Percentiles rank a stretch among this genome's conserved stretches.
These are phyloP conservation scores for Lactarius quietus DNA, from an alignment of 768 basidiomycete genomes.

Conservation along the genomic window DNA sequence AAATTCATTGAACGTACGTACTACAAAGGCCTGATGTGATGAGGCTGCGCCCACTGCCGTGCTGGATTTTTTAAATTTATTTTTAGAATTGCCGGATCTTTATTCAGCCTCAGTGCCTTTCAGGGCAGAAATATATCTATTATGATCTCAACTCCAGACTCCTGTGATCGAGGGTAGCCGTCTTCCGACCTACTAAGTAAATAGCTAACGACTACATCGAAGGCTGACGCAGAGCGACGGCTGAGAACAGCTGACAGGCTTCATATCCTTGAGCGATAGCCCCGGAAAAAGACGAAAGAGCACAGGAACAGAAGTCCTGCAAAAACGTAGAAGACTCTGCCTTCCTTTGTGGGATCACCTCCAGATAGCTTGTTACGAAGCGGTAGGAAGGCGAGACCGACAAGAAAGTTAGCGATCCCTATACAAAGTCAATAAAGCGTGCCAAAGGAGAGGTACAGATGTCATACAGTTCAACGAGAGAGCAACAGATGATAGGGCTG, in stretches of 20 bases:
- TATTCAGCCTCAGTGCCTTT: too few relatives aligned
- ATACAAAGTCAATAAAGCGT: conserved; percentile 8
- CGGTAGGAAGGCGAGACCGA: conserved; percentile 83
- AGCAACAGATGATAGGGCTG: conserved; percentile 32
- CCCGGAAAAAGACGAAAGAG: conserved; percentile 32
- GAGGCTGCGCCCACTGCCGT: too few relatives aligned
- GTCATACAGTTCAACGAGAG: conserved; percentile 29
- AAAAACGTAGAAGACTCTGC: conserved; percentile 89
- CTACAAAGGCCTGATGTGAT: neutral
- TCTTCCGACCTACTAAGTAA: too few relatives aligned
- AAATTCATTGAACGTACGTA: neutral
- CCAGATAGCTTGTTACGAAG: conserved; percentile 70
- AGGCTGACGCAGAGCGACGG: neutral
- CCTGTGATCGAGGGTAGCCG: too few relatives aligned
- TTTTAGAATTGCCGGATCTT: too few relatives aligned
- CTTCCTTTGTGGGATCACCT: conserved; percentile 59
- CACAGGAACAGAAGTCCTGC: conserved; percentile 47
- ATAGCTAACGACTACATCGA: neutral
- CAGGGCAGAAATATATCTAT: too few relatives aligned
- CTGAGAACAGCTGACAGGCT: neutral
- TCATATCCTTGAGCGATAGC: conserved; percentile 29
- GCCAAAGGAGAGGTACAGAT: neutral
- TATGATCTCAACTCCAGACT: too few relatives aligned
- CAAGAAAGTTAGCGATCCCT: conserved; percentile 85
- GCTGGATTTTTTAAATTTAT: too few relatives aligned